Evolutionary conservation across 1,284 basidiomycete species (phyloP).

Genomic region (Cryptococcus floricola): DNA sequence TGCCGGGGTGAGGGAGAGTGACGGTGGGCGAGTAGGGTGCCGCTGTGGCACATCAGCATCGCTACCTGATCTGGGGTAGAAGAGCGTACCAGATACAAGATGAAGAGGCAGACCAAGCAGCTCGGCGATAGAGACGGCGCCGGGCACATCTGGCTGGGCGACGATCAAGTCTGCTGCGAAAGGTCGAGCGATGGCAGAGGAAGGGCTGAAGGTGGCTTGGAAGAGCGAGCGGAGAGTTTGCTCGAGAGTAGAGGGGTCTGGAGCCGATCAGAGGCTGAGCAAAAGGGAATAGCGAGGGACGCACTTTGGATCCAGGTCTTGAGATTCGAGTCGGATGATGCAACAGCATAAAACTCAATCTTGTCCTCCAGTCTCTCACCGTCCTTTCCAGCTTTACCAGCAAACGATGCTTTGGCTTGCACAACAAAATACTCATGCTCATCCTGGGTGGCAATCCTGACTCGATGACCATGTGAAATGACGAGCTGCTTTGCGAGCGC

Average conservation of each 20-base stretch:
- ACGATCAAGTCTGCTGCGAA: slow-evolving; percentile 61
- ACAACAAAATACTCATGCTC: slow-evolving; percentile 60
- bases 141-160: slow-evolving; percentile 62
- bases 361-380: slow-evolving; percentile 38
- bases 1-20: slow-evolving; percentile 62
- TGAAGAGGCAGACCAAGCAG: slow-evolving; percentile 60
- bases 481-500: slow-evolving; percentile 59
- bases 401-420: slow-evolving; percentile 54
- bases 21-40: slow-evolving; percentile 68
- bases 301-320: slow-evolving; percentile 25
- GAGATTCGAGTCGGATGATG: slow-evolving; percentile 37
- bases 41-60: slow-evolving; percentile 42
- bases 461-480: slow-evolving; percentile 56
- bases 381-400: slow-evolving; percentile 54
- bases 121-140: slow-evolving; percentile 63
- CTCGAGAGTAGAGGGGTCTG: slow-evolving; percentile 48
- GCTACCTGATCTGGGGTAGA: neutral
- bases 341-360: slow-evolving; percentile 22
- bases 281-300: slow-evolving; percentile 31
- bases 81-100: slow-evolving; percentile 56
- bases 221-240: no score
- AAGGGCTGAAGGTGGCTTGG: slow-evolving; percentile 31
- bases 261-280: slow-evolving; percentile 37
- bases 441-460: slow-evolving; percentile 64
- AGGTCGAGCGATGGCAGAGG: slow-evolving; percentile 57